Base-by-base conservation (phyloP, 768 basidiomycete species). In the Clitopilus passeckerianus region DNA sequence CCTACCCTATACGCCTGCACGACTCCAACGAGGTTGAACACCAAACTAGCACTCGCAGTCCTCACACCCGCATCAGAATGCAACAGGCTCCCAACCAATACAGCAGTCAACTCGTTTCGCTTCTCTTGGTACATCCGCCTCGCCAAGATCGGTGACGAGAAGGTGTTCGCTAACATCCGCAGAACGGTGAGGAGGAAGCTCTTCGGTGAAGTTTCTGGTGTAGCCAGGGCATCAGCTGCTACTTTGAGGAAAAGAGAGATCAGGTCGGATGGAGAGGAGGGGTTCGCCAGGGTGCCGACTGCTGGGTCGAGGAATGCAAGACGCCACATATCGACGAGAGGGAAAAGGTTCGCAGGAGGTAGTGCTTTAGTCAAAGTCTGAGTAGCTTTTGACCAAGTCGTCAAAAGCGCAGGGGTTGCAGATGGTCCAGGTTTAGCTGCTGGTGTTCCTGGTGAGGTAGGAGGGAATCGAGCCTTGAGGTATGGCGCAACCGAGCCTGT, bases 251-350 rank as follows among this genome's bases (percentile, higher is more conserved):
- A 73, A 5, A 74, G 22, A 7, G 66, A 64, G 12, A 88, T 69
- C 0, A 82, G 80, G 43, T 83, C 77, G 5, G 71, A 67, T 7
- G 72, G 58, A 0, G 70, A 63, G 1, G 68, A 67, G 2, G 75
- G 61, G 6, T 80, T 72, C 35, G 69, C 73, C 86, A 84, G 90
- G 0, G 71, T 68, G 0, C 81, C 79, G 16, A 86, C 81, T 0
- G 77, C 46, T 0, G 80, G 75, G 68, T 92, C 87, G 20, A 95
- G 80, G 16, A 91, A 69, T 0, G 87, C 88, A 9, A 95, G 77
- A 0, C 93, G 80, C 88, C 92, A 91, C 63, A 95, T 77, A 67
- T 96, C 94, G 10, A 86, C 80, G 5, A 95, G 68, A 0, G 94
- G 93, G 75, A 95, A 96, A 30, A 93, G 76, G 37, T 83, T 75